Percentiles rank a stretch among this genome's conserved stretches.
phyloP scores from a whole-genome alignment of 257 asterid species.

The Coffea canephora region DNA sequence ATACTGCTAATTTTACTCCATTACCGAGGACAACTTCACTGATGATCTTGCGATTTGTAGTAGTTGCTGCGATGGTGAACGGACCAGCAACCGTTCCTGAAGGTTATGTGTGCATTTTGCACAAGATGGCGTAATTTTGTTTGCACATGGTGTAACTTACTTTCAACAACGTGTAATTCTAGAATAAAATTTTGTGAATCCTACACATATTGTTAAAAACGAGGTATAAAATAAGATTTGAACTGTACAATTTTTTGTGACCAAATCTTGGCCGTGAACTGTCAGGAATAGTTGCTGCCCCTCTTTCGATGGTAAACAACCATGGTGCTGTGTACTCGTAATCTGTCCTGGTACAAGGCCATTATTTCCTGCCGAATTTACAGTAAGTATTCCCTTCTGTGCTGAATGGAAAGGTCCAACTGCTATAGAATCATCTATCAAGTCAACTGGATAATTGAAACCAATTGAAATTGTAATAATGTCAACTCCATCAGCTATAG shows the following conservation, averaged over 20 bases:
- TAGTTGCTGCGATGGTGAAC: conserved; percentile 29
- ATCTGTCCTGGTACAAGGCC: not conserved
- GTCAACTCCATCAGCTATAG: conserved; percentile 19
- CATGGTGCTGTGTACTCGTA: conserved; percentile 19
- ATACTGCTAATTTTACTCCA: conserved; percentile 8
- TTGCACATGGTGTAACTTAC: too few relatives aligned
- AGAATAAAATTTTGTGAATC: too few relatives aligned
- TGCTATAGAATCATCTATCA: not conserved
- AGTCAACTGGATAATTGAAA: not conserved
- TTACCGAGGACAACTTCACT: conserved; percentile 25
- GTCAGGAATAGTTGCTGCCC: too few relatives aligned
- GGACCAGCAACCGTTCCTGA: too few relatives aligned
- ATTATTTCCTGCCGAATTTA: conserved; percentile 26
- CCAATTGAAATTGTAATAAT: conserved; percentile 7
- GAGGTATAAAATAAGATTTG: too few relatives aligned
- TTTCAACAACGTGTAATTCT: too few relatives aligned
- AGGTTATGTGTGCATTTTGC: too few relatives aligned
- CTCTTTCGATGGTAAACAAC: conserved; percentile 23
- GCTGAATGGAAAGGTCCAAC: conserved; percentile 6
- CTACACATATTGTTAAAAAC: too few relatives aligned
- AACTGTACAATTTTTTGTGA: too few relatives aligned
- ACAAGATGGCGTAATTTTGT: too few relatives aligned
- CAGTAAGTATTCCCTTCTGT: conserved; percentile 25
- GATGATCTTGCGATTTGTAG: conserved; percentile 20
- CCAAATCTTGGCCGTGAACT: too few relatives aligned